phyloP scores from a whole-genome alignment of 768 basidiomycete genomes.

The Amanita inopinata region DNA sequence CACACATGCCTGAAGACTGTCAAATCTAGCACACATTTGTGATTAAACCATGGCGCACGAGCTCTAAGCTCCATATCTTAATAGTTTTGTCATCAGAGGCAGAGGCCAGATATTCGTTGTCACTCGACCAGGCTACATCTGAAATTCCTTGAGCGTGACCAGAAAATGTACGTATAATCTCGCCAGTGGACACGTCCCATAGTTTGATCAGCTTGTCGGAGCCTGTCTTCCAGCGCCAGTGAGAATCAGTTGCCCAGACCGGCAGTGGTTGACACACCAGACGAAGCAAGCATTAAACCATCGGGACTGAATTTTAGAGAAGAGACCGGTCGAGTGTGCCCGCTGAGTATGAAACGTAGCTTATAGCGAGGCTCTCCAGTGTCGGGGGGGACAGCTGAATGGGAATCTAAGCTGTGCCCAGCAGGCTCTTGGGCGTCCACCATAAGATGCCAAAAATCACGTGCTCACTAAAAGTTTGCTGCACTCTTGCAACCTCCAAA shows the following conservation, averaged over 20 bases:
- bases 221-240: constrained; percentile 43
- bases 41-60: constrained; percentile 26
- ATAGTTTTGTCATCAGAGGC: constrained; percentile 92
- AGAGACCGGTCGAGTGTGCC: constrained; percentile 78
- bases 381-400: background rate
- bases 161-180: constrained; percentile 60
- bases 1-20: constrained; percentile 35
- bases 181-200: constrained; percentile 67
- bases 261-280: constrained; percentile 60
- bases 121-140: constrained; percentile 81
- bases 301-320: constrained; percentile 85
- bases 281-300: constrained; percentile 73
- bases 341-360: constrained; percentile 55
- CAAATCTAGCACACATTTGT: constrained; percentile 10
- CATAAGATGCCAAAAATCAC: constrained; percentile 11
- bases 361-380: constrained; percentile 28
- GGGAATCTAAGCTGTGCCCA: too few species aligned
- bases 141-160: constrained; percentile 82
- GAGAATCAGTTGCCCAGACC: constrained; percentile 15
- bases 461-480: constrained; percentile 24
- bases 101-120: constrained; percentile 77
- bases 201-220: constrained; percentile 78
- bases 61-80: constrained; percentile 73
- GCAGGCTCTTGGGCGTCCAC: constrained; percentile 4
- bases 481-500: background rate